Evolutionary conservation across 2,329 filamentous ascomycete species (phyloP), one percentile per base, ranked within the genome.

Genomic region (Trematosphaeria pertusa): DNA sequence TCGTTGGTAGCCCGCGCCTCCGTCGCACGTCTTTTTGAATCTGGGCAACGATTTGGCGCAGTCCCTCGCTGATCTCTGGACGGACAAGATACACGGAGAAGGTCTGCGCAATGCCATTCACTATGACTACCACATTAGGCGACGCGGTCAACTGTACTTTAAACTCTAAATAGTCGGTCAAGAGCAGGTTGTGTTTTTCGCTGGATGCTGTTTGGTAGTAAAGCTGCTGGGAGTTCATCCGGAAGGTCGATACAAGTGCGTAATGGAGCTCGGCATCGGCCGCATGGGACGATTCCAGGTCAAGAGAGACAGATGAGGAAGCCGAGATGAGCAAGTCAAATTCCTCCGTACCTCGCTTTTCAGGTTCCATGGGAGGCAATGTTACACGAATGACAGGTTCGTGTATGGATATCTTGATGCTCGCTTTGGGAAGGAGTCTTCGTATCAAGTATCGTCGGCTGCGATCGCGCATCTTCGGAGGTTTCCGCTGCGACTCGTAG

Each of bases 271-370:
- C 88, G 46, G 89, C 89, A 26, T 90, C 84, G 0, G 87, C 80
- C 3, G 91, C 94, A 73, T 99, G 94, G n/a, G 91, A 96, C 0
- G 94, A 96, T 65, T 99, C 94, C 37, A 96, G 81, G 62, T 99
- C 94, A 17, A 97, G 76, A 0, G 93, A 96, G 28, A 97, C 85
- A 0, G 93, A 96, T 0, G 95, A 97, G 9, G 96, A 90, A 2
- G 91, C 94, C 1, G 91, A 96, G 37, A 99, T 96, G 34, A 99
- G 88, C 21, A 99, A 81, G 65, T 99, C 94, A 58, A 94, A 97
- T 56, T 97, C 92, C 50, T 91, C 89, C 0, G 85, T 80, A 19
- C 86, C 82, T 31, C 72, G 72, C 41, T 75, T 72, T 3, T 68
- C 67, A 4, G 77, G 71, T 50, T 87, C 83, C 52, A 94, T 84